A percentile compares a stretch with the other conserved stretches of the same genome.
Evolutionary conservation across 2,329 filamentous ascomycete species (phyloP).

Genomic region (Fusarium mundagurra): DNA sequence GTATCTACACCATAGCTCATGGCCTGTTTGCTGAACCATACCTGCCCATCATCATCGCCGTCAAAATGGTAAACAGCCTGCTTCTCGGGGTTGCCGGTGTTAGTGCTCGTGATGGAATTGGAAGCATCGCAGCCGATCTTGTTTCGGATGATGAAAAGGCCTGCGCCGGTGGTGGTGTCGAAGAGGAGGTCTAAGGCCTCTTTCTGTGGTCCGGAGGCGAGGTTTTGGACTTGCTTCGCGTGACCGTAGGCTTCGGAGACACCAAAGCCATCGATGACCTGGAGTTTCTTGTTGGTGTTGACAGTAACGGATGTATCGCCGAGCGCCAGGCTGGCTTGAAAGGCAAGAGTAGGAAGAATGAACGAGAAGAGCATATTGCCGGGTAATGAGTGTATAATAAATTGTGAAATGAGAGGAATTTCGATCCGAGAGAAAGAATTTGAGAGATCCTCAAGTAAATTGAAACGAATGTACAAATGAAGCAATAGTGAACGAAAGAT

Average conservation of each 20-base stretch:
- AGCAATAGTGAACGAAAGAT: too few relatives aligned
- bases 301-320: background rate
- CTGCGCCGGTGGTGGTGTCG: background rate
- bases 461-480: background rate
- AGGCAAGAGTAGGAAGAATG: background rate
- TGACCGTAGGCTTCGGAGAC: background rate
- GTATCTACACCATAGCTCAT: fast-evolving
- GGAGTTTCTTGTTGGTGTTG: background rate
- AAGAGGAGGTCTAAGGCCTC: background rate
- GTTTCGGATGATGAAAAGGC: background rate
- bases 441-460: too few relatives aligned
- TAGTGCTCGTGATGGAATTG: background rate
- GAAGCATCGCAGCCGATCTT: background rate
- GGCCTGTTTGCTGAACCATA: background rate
- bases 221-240: background rate
- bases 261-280: background rate
- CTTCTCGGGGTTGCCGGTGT: background rate
- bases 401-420: too few relatives aligned
- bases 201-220: background rate
- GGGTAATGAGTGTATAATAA: background rate
- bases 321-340: background rate
- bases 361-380: background rate
- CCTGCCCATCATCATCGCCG: background rate
- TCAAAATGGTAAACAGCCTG: background rate
- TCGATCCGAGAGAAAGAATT: too few relatives aligned